phyloP scores from a whole-genome alignment of 1,284 basidiomycete genomes.

The Trichosporon ovoides region DNA sequence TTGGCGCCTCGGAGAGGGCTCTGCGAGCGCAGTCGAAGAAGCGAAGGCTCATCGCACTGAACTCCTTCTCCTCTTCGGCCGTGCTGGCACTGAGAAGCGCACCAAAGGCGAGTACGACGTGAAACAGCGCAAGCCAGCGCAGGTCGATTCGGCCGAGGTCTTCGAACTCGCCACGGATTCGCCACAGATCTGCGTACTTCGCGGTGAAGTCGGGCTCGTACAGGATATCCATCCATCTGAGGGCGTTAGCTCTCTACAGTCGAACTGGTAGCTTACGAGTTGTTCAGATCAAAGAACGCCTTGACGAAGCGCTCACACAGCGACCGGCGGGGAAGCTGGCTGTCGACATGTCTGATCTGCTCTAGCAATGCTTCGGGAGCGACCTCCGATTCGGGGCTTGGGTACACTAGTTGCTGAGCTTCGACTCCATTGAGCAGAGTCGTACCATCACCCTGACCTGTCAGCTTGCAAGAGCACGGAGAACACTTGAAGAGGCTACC shows the following conservation, averaged over 20 bases:
- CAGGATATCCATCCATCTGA: slow-evolving; percentile 31
- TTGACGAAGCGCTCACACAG: slow-evolving; percentile 26
- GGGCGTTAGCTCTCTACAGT: neutral
- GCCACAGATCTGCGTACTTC: slow-evolving; percentile 29
- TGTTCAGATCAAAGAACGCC: slow-evolving; percentile 28
- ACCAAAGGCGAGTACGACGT: slow-evolving; percentile 33
- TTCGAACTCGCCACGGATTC: slow-evolving; percentile 22
- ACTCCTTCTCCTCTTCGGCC: slow-evolving; percentile 13
- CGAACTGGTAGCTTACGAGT: slow-evolving; percentile 20
- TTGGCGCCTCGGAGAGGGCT: slow-evolving; percentile 27
- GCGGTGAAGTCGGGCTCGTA: slow-evolving; percentile 29
- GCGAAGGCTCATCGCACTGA: slow-evolving; percentile 23
- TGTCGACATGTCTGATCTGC: slow-evolving; percentile 25
- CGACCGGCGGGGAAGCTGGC: slow-evolving; percentile 22
- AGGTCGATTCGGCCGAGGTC: slow-evolving; percentile 29
- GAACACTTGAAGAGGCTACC: too few species aligned
- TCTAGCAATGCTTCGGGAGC: slow-evolving; percentile 12
- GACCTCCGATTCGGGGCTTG: slow-evolving; percentile 11
- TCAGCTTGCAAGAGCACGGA: neutral
- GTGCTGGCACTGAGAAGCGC: slow-evolving; percentile 25
- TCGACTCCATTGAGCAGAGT: slow-evolving; percentile 15
- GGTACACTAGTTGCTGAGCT: slow-evolving; percentile 16
- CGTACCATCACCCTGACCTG: slow-evolving; percentile 4
- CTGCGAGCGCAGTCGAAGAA: slow-evolving; percentile 27
- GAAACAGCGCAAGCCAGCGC: slow-evolving; percentile 32